Evolutionary conservation across 305 asterid species (phyloP).

Genomic region (Caryopteris hybrid): DNA sequence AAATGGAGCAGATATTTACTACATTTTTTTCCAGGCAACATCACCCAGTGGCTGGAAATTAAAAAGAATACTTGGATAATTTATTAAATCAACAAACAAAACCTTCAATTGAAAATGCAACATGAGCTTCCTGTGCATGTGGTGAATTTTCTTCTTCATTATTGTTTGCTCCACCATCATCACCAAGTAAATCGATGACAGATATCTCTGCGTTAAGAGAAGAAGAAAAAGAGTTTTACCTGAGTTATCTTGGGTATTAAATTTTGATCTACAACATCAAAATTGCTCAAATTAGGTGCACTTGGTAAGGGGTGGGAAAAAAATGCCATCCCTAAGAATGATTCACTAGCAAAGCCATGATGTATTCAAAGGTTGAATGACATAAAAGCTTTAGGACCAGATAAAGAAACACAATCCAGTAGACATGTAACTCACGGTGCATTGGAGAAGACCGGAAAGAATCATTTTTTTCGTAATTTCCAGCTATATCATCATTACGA

Average conservation of each 20-base stretch:
- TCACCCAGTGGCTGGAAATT: neutral
- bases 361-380: neutral
- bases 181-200: conserved; percentile 74
- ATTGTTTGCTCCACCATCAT: conserved; percentile 53
- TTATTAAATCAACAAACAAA: conserved; percentile 6
- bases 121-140: conserved; percentile 68
- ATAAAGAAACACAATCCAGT: conserved; percentile 3
- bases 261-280: neutral
- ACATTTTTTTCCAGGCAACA: conserved; percentile 12
- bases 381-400: conserved; percentile 7
- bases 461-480: conserved; percentile 30
- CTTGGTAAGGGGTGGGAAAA: neutral
- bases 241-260: neutral
- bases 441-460: conserved; percentile 27
- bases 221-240: conserved; percentile 1
- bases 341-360: conserved; percentile 6
- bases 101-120: conserved; percentile 93
- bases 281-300: conserved; percentile 6
- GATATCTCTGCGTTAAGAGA: conserved; percentile 50
- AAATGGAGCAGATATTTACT: neutral
- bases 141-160: conserved; percentile 29
- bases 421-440: conserved; percentile 38
- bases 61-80: conserved; percentile 11
- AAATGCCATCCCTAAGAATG: conserved; percentile 11
- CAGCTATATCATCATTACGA: conserved; percentile 26